These are phyloP conservation scores for Penicillium soppii DNA, from an alignment of 495 filamentous ascomycete species.

Conservation along the genomic window DNA sequence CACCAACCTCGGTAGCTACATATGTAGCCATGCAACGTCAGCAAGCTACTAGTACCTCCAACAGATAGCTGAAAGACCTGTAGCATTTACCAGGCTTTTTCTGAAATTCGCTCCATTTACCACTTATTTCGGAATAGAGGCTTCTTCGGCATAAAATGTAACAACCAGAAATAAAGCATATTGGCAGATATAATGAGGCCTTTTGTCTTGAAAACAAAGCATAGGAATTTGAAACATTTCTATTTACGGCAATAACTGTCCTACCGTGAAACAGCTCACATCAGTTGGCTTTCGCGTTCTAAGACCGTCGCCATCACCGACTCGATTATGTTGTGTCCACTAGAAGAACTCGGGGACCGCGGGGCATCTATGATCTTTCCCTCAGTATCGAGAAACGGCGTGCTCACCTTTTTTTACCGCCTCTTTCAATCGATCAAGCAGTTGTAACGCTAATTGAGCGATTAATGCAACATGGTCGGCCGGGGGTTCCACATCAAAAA, in stretches of 20 bases:
- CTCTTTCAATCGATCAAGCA: constrained; percentile 1
- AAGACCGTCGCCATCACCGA: background rate
- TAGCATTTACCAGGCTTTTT: too few relatives aligned
- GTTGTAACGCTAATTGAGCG: constrained; percentile 1
- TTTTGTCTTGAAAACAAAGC: too few relatives aligned
- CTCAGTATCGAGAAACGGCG: constrained; percentile 30
- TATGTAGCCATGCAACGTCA: too few relatives aligned
- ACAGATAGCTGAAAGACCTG: too few relatives aligned
- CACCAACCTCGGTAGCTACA: too few relatives aligned
- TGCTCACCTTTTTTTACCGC: constrained; percentile 31
- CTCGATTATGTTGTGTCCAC: background rate
- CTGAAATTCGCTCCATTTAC: too few relatives aligned
- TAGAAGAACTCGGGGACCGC: background rate
- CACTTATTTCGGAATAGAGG: too few relatives aligned
- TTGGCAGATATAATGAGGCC: too few relatives aligned
- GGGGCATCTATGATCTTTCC: background rate
- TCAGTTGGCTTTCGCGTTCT: constrained; percentile 1
- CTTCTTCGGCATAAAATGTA: too few relatives aligned
- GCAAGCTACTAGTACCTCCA: too few relatives aligned
- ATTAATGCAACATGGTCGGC: background rate
- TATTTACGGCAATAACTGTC: constrained; percentile 25
- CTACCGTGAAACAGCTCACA: background rate
- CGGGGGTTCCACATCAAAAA: background rate
- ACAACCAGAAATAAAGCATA: too few relatives aligned
- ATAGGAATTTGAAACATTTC: too few relatives aligned